Base-by-base conservation (phyloP, 2,329 filamentous ascomycete species). In the Talaromyces sp. region DNA sequence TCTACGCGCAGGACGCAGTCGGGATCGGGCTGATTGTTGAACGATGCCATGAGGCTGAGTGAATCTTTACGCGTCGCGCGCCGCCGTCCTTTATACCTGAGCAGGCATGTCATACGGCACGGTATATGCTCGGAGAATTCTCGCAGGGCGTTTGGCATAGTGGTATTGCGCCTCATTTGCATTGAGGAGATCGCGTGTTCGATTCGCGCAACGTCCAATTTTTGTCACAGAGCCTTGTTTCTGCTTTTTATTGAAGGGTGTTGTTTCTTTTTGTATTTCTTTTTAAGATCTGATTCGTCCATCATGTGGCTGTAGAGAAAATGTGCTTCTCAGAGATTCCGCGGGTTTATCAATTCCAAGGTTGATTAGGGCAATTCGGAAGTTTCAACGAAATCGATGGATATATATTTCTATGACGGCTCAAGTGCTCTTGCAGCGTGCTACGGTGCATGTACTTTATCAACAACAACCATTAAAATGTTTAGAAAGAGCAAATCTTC, bases 91-190 rank as follows among this genome's bases (percentile, higher is more conserved):
- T 36, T 36, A 13, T 13, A 36, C 1, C 11, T 8, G 13, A 36
- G 2, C 11, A 36, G 11, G 34, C 34, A 36, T 36, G 3, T 13
- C n/a, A n/a, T 31, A 31, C 29, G 38, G 1, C 1, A 10, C n/a
- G 7, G 3, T 17, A n/a, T 8, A 51, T 1, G 0, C 1, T 53
- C 49, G 49, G 49, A 29, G 27, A 3, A 15, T 1, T 56, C 53
- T 56, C 31, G 53, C 31, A n/a, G 53, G 53, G 53, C 53, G 53
- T 56, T 56, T 56, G 53, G 53, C 53, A 56, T 56, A 56, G 53
- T 56, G 53, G 53, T 56, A 56, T 56, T 56, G 53, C 53, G 53
- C 53, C 53, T 56, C 53, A 56, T 56, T 56, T 56, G 53, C 53
- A 56, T 56, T 56, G 53, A 56, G 53, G 53, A 56, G 53, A 56